Evolutionary conservation across 768 basidiomycete genomes (phyloP).

Genomic region (Tylopilus balloui): DNA sequence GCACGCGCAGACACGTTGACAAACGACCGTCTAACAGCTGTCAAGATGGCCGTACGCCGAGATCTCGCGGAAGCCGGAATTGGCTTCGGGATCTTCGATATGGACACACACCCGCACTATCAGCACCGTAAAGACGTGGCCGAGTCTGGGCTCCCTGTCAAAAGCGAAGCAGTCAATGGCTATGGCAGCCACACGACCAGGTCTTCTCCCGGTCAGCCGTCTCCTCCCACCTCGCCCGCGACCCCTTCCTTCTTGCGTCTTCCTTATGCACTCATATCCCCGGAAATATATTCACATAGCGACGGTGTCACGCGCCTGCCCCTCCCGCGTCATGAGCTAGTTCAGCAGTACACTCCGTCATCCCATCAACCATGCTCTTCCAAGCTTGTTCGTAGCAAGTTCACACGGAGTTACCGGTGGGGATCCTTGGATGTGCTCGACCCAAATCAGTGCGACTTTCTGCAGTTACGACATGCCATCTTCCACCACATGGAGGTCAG

Average conservation of each 20-base stretch:
- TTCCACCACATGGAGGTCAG: constrained; percentile 87
- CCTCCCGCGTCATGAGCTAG: constrained; percentile 64
- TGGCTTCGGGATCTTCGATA: constrained; percentile 87
- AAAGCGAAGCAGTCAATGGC: constrained; percentile 51
- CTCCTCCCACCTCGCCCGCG: constrained; percentile 67
- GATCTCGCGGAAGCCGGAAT: constrained; percentile 83
- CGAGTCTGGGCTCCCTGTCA: constrained; percentile 38
- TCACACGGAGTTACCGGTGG: constrained; percentile 76
- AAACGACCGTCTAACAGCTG: constrained; percentile 72
- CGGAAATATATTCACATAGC: constrained; percentile 79
- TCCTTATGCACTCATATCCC: constrained; percentile 82
- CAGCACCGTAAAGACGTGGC: constrained; percentile 42
- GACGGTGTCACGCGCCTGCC: constrained; percentile 63
- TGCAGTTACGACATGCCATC: constrained; percentile 69
- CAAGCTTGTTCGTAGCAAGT: constrained; percentile 58
- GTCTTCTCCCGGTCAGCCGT: constrained; percentile 44
- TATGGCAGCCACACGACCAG: constrained; percentile 50
- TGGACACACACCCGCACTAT: constrained; percentile 53
- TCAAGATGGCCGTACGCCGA: constrained; percentile 75
- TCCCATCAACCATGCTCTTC: constrained; percentile 37
- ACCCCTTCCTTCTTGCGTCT: constrained; percentile 58
- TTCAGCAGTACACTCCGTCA: constrained; percentile 68
- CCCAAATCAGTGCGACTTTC: constrained; percentile 75
- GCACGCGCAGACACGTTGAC: constrained; percentile 77
- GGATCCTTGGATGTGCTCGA: constrained; percentile 79